Conservation (phyloP, 148 eudicot species). For the Diospyros kaki region DNA sequence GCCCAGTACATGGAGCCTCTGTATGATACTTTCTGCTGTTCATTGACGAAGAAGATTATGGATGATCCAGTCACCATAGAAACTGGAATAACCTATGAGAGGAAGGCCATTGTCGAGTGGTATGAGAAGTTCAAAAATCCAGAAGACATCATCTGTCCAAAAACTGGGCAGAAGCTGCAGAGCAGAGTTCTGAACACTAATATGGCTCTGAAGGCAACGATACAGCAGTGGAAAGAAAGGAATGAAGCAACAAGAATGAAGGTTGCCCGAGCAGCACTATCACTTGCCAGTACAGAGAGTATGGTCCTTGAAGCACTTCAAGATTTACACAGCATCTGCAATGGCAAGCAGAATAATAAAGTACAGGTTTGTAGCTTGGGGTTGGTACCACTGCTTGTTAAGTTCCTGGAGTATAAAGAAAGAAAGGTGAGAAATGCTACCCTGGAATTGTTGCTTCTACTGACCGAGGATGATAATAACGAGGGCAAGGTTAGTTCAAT, state of each 20-base stretch:
- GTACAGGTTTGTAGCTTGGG: constrained; percentile 43
- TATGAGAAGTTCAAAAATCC: constrained; percentile 31
- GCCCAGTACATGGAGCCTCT: constrained; percentile 58
- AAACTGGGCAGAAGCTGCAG: constrained; percentile 42
- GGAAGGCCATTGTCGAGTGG: constrained; percentile 52
- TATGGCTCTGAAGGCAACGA: constrained; percentile 53
- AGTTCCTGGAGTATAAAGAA: constrained; percentile 50
- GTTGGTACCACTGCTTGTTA: constrained; percentile 56
- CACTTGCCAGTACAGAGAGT: constrained; percentile 42
- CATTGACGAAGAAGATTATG: constrained; percentile 67
- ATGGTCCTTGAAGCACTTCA: constrained; percentile 61
- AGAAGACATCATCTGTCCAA: constrained; percentile 48
- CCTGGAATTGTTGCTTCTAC: constrained; percentile 40
- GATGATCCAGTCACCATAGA: constrained; percentile 76
- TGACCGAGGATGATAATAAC: constrained; percentile 44
- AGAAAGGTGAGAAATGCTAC: constrained; percentile 48
- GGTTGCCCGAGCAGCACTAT: constrained; percentile 50
- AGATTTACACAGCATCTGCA: constrained; percentile 47
- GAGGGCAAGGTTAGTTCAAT: constrained; percentile 47
- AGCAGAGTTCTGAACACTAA: constrained; percentile 47
- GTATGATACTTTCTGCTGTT: constrained; percentile 65
- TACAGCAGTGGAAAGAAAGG: constrained; percentile 74
- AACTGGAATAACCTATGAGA: constrained; percentile 73
- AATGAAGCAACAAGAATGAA: constrained; percentile 62
- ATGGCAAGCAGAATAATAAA: constrained; percentile 32